Base-by-base conservation (phyloP, 2,329 filamentous ascomycete genomes). In the Phialocephala sp. region DNA sequence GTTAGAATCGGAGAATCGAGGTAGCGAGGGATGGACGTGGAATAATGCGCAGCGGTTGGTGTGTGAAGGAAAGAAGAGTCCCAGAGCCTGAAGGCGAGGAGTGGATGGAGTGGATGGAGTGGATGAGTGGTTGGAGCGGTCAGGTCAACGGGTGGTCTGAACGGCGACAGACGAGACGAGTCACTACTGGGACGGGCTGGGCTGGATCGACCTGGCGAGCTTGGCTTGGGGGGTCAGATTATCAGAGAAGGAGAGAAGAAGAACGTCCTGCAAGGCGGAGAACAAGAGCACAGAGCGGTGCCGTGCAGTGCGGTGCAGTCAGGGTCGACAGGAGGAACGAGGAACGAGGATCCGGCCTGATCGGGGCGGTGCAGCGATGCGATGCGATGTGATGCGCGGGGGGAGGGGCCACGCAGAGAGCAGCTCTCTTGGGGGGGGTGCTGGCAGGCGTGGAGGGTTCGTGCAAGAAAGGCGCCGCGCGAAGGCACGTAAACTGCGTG, bases 1-100 rank as follows among this genome's bases (percentile, higher is more conserved):
- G 50, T 15, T 54, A 15, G 50, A 24, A 54, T 54, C 24, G 50
- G 50, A 35, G 5, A 27, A 27, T 15, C 11, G 50, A n/a, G 50
- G 22, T 22, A 24, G 27, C 6, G 27, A 32, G 27, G 27, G 27
- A 32, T 32, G 27, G 27, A 6, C 27, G 27, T 32, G 27, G 41
- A 50, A 20, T 50, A 50, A 24, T 50, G 45, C 45, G 45, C 45
- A 20, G 45, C 45, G 45, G 45, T 50, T 20, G n/a, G 35, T 54
- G 50, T 56, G 37, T 43, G 50, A 36, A 24, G 22, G 45, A 20
- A 50, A 43, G 37, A 18, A 18, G 15, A 41, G 37, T 11, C 12
- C 47, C 24, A 35, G 50, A 24, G 18, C 22, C 14, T 24, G 27
- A 35, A 15, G 24, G 24, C 6, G 55, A 39, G 35, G 39, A n/a